These are phyloP conservation scores for Tilletiaria anomala DNA, from an alignment of 1,284 basidiomycete genomes.

Conservation along the genomic window DNA sequence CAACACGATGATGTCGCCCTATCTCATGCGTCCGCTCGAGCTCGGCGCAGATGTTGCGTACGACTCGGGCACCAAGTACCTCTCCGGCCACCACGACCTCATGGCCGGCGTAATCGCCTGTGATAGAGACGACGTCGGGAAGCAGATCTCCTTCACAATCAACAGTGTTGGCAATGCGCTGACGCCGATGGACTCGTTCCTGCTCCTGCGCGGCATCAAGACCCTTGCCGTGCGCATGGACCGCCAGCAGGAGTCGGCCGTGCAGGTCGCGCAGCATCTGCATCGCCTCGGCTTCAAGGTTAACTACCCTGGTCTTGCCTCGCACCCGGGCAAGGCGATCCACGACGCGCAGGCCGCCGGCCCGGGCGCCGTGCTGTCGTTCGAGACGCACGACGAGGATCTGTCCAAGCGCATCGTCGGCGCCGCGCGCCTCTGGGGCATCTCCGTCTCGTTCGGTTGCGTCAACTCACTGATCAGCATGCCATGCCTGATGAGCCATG, in stretches of 20 bases:
- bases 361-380: slow-evolving; percentile 83
- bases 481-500: slow-evolving; percentile 99
- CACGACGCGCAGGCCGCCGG: slow-evolving; percentile 67
- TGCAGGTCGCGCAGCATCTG: slow-evolving; percentile 75
- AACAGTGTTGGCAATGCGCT: slow-evolving; percentile 96
- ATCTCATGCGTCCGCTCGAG: slow-evolving; percentile 86
- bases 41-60: slow-evolving; percentile 94
- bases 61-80: slow-evolving; percentile 94
- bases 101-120: slow-evolving; percentile 69
- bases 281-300: slow-evolving; percentile 75
- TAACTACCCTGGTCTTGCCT: slow-evolving; percentile 77
- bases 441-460: slow-evolving; percentile 93
- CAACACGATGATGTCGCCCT: slow-evolving; percentile 99
- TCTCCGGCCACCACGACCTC: slow-evolving; percentile 94
- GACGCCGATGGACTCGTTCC: slow-evolving; percentile 65
- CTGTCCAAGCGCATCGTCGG: slow-evolving; percentile 86
- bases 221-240: slow-evolving; percentile 95
- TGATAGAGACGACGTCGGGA: slow-evolving; percentile 75
- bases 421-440: slow-evolving; percentile 84
- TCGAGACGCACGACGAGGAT: slow-evolving; percentile 80
- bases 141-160: slow-evolving; percentile 78
- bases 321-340: slow-evolving; percentile 69
- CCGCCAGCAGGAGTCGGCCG: slow-evolving; percentile 71
- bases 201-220: slow-evolving; percentile 87
- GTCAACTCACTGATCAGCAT: slow-evolving; percentile 98